Evolutionary conservation across 805 yeast genomes (phyloP), one percentile per base, ranked within the genome.

Genomic region (Lachancea thermotolerans): DNA sequence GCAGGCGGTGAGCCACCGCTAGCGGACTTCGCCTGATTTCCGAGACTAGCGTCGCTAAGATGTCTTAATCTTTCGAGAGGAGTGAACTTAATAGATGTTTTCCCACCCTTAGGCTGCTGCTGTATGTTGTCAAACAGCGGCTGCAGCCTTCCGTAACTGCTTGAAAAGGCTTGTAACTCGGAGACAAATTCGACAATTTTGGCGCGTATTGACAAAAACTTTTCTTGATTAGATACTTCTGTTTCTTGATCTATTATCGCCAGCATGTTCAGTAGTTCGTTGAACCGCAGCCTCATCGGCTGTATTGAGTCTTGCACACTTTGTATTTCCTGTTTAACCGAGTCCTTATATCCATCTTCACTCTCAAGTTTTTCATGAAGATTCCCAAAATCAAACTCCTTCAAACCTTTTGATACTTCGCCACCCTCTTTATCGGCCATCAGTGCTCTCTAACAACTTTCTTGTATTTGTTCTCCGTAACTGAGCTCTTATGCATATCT

Each of bases 101-200:
- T 44, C 15, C 49, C 44, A 4, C 39, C 49, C 17, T 35, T 44
- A 2, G 59, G 42, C 42, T 51, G 57, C 36, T 60, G 58, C 4
- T 57, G 50, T 11, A 60, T 52, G 3, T 57, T 50, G 5, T 55
- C 55, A 29, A 62, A 56, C 33, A 60, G 41, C 10, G 63, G 62
- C 29, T 54, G 54, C 31, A 60, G 39, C 15, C 49, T 45, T 2
- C 44, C 43, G 18, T 58, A 53, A 28, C 52, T 53, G 15, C 51
- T 47, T 10, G 64, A 60, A 14, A 62, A 37, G 11, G 27, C 36
- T 35, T 60, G 64, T 15, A 62, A 50, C 39, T 49, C 51, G 3
- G 45, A 47, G 18, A 52, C 41, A 33, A 62, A 46, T 31, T 50
- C 55, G 10, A 60, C 14, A 28, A 62, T 39, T 31, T 54, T 52